Evolutionary conservation across 495 filamentous ascomycete genomes (phyloP).

Genomic region (Aspergillus cristatus): DNA sequence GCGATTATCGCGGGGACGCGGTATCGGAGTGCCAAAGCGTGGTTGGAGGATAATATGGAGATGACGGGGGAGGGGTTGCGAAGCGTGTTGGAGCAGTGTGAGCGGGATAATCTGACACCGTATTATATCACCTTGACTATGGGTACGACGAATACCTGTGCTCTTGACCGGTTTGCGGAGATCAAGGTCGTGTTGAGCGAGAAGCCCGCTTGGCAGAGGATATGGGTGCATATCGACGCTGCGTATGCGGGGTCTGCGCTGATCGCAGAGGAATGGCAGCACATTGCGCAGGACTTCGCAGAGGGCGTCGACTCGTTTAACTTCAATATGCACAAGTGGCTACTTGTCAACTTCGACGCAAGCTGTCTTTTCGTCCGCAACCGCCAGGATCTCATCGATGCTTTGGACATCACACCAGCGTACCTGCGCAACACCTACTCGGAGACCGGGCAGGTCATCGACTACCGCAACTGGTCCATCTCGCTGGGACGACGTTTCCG

Average conservation of each 20-base stretch:
- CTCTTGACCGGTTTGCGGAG: conserved; percentile 68
- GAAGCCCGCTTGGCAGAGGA: conserved; percentile 44
- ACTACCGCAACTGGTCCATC: conserved; percentile 98
- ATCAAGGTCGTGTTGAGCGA: conserved; percentile 57
- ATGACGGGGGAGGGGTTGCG: conserved; percentile 59
- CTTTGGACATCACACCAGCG: conserved; percentile 72
- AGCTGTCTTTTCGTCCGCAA: conserved; percentile 71
- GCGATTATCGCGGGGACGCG: conserved; percentile 78
- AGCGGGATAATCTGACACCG: conserved; percentile 60
- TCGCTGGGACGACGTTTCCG: conserved; percentile 90
- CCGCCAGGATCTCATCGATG: conserved; percentile 63
- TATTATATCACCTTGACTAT: conserved; percentile 82
- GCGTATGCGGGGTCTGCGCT: conserved; percentile 87
- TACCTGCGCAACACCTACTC: conserved; percentile 77
- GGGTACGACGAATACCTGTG: conserved; percentile 83
- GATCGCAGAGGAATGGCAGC: conserved; percentile 69
- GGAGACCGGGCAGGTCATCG: conserved; percentile 78
- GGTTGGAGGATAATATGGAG: conserved; percentile 52
- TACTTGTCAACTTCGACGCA: conserved; percentile 91
- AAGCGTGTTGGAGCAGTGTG: conserved; percentile 49
- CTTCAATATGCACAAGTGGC: conserved; percentile 97
- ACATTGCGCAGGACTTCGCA: conserved; percentile 52
- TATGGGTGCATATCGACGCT: conserved; percentile 96
- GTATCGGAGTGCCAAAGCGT: conserved; percentile 56
- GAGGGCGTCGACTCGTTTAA: conserved; percentile 76